These are phyloP conservation scores for Wickerhamiella vanderwaltii DNA, from an alignment of 805 yeast species.

Conservation along the genomic window DNA sequence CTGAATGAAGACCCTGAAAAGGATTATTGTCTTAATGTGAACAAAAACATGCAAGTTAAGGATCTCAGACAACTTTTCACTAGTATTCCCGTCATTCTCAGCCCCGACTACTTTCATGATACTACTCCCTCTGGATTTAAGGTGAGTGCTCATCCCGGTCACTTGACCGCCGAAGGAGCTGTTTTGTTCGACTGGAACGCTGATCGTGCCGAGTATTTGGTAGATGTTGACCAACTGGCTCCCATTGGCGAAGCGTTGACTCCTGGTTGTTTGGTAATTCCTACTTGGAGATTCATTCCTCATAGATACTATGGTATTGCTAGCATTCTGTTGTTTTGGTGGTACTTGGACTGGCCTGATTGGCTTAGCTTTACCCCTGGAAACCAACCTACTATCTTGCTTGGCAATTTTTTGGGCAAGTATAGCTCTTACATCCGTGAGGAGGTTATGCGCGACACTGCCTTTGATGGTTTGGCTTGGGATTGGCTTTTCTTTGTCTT, in stretches of 20 bases:
- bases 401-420: slow-evolving; percentile 31
- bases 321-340: slow-evolving; percentile 43
- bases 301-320: slow-evolving; percentile 23
- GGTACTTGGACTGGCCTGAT: slow-evolving; percentile 90
- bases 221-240: slow-evolving; percentile 36
- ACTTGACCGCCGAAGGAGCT: slow-evolving; percentile 73
- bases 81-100: slow-evolving; percentile 56
- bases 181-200: slow-evolving; percentile 56
- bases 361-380: slow-evolving; percentile 87
- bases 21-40: slow-evolving; percentile 81
- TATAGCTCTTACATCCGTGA: slow-evolving; percentile 18
- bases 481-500: slow-evolving; percentile 60
- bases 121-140: slow-evolving; percentile 51
- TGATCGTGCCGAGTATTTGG: slow-evolving; percentile 34
- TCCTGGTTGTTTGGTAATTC: slow-evolving; percentile 85
- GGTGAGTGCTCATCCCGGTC: slow-evolving; percentile 60
- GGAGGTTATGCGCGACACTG: slow-evolving; percentile 36
- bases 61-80: slow-evolving; percentile 51
- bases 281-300: slow-evolving; percentile 46
- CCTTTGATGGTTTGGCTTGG: slow-evolving; percentile 29
- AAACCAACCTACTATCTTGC: slow-evolving; percentile 50
- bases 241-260: slow-evolving; percentile 49
- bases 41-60: slow-evolving; percentile 42
- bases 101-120: slow-evolving; percentile 68
- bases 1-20: slow-evolving; percentile 75